Base-by-base conservation (phyloP, 2,329 filamentous ascomycete species). In the Cladophialophora exuberans region DNA sequence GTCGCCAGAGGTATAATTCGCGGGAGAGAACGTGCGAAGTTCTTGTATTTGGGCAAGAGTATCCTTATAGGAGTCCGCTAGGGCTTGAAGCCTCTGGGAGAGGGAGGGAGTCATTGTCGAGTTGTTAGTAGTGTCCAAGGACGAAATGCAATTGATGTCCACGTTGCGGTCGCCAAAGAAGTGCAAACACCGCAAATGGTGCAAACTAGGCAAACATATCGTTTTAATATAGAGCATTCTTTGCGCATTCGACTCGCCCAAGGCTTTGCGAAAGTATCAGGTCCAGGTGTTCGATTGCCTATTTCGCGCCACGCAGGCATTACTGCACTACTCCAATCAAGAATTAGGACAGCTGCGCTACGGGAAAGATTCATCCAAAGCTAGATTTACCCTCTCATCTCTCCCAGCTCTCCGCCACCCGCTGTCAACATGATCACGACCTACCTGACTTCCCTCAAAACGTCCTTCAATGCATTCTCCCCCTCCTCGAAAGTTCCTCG, bases 391-490 rank as follows among this genome's bases (percentile, higher is more conserved):
- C 13, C 28, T 13, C 28, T 31, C 28, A 13, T 31, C 28, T 31
- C 28, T 31, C 6, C 28, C 28, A 31, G 28, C 13, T 31, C 28
- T 10, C 11, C 26, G 10, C 6, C 9, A n/a, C 17, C 22, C 9
- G 13, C 13, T 36, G 6, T n/a, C 47, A 60, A 38, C 25, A 66
- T 66, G 64, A 60, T 57, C 43, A 65, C 63, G 9, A 63, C 59
- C 3, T 65, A 65, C 52, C 35, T 77, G 62, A 93, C 91, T 71
- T 84, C 90, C 71, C 85, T 97, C 66, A 85, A 82, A 67, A 87
- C 90, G 62, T 85, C 84, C 71, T 97, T 97, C 84, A 96, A 96
- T 75, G 93, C 94, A 33, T 97, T 97, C 82, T 88, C 85, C 23
- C 75, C 82, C 20, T 80, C 82, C 70, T 86, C 90, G 60, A 91